Evolutionary conservation across 257 asterid genomes (phyloP).

Genomic region (Nicotiana tabacum): DNA sequence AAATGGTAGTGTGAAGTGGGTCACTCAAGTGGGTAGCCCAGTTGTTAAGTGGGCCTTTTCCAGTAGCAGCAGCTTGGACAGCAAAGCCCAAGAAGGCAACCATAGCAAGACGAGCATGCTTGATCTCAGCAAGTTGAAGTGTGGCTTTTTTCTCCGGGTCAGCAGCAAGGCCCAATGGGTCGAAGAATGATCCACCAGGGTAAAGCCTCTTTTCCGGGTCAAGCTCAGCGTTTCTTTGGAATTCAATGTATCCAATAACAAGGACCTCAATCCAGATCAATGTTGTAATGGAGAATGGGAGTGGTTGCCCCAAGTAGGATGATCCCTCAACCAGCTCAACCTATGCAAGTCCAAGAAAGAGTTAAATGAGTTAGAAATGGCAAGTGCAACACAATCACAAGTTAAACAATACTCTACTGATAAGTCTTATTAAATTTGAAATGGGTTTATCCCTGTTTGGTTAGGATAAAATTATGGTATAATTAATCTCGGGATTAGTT

Average conservation of each 20-base stretch:
- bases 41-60: conserved; percentile 95
- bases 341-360: conserved; percentile 20
- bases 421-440: no score
- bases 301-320: conserved; percentile 88
- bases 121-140: conserved; percentile 95
- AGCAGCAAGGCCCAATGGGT: conserved; percentile 87
- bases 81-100: conserved; percentile 91
- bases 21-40: conserved; percentile 98
- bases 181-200: conserved; percentile 91
- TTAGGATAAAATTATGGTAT: no score
- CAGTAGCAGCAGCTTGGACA: conserved; percentile 92
- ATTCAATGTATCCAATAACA: conserved; percentile 85
- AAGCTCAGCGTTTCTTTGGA: conserved; percentile 91
- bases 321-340: conserved; percentile 92
- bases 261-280: conserved; percentile 88
- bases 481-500: no score
- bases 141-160: conserved; percentile 86
- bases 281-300: conserved; percentile 77
- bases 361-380: neutral
- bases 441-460: no score
- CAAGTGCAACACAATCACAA: neutral
- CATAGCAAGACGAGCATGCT: conserved; percentile 98
- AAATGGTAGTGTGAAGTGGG: conserved; percentile 97
- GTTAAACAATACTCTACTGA: no score
- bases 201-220: conserved; percentile 93